Conservation (phyloP, 495 filamentous ascomycete species). For the Annulohypoxylon maeteangense region DNA sequence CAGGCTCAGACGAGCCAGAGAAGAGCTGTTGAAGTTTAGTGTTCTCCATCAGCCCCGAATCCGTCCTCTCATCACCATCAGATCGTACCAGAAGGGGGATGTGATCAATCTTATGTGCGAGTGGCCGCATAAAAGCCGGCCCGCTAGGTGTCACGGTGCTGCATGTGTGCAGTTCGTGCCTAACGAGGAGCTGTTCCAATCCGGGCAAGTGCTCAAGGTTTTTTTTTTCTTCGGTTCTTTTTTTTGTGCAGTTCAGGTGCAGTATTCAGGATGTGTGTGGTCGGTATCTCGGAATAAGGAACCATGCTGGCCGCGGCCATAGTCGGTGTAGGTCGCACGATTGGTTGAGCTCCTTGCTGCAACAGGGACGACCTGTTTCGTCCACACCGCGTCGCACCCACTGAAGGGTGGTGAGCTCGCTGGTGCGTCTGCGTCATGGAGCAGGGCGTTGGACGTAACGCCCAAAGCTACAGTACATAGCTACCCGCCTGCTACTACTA, state of each 20-base stretch:
- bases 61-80: slow-evolving; percentile 39
- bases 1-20: slow-evolving; percentile 30
- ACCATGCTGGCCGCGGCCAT: slow-evolving; percentile 7
- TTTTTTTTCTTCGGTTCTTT: not conserved
- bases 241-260: not conserved
- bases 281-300: slow-evolving; percentile 42
- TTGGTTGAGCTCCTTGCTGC: slow-evolving; percentile 32
- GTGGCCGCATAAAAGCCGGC: slow-evolving; percentile 48
- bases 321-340: slow-evolving; percentile 43
- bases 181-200: slow-evolving; percentile 43
- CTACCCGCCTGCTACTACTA: slow-evolving; percentile 9
- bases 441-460: slow-evolving; percentile 12
- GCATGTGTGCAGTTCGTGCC: slow-evolving; percentile 44
- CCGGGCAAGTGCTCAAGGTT: slow-evolving; percentile 40
- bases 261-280: not conserved
- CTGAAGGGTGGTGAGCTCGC: slow-evolving; percentile 28
- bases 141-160: slow-evolving; percentile 43
- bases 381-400: slow-evolving; percentile 42
- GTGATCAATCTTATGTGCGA: slow-evolving; percentile 45
- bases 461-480: slow-evolving; percentile 26
- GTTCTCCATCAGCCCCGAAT: slow-evolving; percentile 44
- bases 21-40: slow-evolving; percentile 35
- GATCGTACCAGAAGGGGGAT: slow-evolving; percentile 48
- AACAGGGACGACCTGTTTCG: slow-evolving; percentile 35
- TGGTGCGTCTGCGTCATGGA: slow-evolving; percentile 43